These are phyloP conservation scores for Colletotrichum tofieldiae DNA, from an alignment of 2,329 filamentous ascomycete species.

Conservation along the genomic window DNA sequence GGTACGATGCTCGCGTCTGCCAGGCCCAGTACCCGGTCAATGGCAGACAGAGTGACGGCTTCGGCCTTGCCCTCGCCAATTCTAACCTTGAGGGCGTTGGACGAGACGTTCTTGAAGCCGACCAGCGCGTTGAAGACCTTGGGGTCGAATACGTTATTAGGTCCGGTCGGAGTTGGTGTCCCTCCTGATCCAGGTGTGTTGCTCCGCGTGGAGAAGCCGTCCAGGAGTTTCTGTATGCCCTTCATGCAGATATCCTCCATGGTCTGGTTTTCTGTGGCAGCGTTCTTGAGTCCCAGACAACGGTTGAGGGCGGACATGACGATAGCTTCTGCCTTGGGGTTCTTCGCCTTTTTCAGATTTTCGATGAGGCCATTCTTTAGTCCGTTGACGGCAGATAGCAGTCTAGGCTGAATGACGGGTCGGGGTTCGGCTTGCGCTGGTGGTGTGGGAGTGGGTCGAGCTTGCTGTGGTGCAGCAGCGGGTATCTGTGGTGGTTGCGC, in stretches of 20 bases:
- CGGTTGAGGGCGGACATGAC: slow-evolving; percentile 70
- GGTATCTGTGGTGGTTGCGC: slow-evolving; percentile 38
- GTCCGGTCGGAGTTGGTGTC: slow-evolving; percentile 44
- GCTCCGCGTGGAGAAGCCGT: slow-evolving; percentile 57
- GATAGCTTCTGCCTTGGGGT: slow-evolving; percentile 61
- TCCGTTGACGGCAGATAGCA: slow-evolving; percentile 59
- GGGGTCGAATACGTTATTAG: slow-evolving; percentile 50
- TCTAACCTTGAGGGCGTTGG: slow-evolving; percentile 58
- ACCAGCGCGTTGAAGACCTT: slow-evolving; percentile 60
- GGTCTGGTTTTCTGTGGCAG: slow-evolving; percentile 60
- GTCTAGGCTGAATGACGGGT: slow-evolving; percentile 61
- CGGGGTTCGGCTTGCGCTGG: slow-evolving; percentile 44
- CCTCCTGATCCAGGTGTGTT: slow-evolving; percentile 51
- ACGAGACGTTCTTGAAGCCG: slow-evolving; percentile 63
- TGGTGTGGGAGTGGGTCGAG: slow-evolving; percentile 39
- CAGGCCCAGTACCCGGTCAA: slow-evolving; percentile 66
- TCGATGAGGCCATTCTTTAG: slow-evolving; percentile 65
- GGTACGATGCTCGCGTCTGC: slow-evolving; percentile 60
- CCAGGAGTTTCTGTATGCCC: slow-evolving; percentile 59
- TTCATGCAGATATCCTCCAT: slow-evolving; percentile 65
- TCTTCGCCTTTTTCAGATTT: slow-evolving; percentile 61
- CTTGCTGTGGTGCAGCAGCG: slow-evolving; percentile 37
- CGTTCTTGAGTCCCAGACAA: slow-evolving; percentile 63
- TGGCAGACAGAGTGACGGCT: slow-evolving; percentile 64
- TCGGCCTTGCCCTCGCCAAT: slow-evolving; percentile 61